Evolutionary conservation across 2,329 filamentous ascomycete species (phyloP), one percentile per base, ranked within the genome.

Genomic region (Bisporella sp.): DNA sequence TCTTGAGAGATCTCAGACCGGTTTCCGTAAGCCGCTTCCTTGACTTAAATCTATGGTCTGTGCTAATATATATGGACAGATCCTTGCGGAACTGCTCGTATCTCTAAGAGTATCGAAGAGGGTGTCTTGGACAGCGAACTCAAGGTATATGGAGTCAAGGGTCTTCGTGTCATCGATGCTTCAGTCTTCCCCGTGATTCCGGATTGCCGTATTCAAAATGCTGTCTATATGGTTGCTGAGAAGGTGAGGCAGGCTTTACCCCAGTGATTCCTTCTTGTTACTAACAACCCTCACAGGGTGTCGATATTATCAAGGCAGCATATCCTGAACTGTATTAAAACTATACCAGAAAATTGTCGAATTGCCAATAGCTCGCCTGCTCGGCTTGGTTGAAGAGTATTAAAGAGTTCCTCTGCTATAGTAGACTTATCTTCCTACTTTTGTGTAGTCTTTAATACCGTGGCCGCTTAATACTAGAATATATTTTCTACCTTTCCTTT

Each of bases 171-270:
- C 8, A 72, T 75, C 30, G 78, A 82, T 59, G 77, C 78, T 0
- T 78, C 74, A 0, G 64, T 79, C 28, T 74, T 81, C 9, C 78
- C 78, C 0, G 69, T 80, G 6, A 62, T 79, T 72, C 63, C 77
- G 61, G 52, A 78, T 71, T 70, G 78, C 67, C 72, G 78, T 1
- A 81, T 81, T 46, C 78, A 82, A 62, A 81, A 79, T 50, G 71
- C 75, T 2, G 78, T 82, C 1, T 84, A 83, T 57, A 79, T 78
- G 73, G 59, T 81, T 49, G 79, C 69, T 5, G 79, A 84, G 60
- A 82, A 76, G 68, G 40, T 49, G 31, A n/a, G 37, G 8, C 35
- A 9, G 9, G 9, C 35, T 39, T n/a, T n/a, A 9, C 35, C 35
- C 35, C 8, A 39, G 2, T 2, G n/a, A 2, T n/a, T 9, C 9